Percentiles rank a stretch among this genome's conserved stretches.
These are phyloP conservation scores for Aurinia saxatilis DNA, from an alignment of 345 rosid species.

Conservation along the genomic window DNA sequence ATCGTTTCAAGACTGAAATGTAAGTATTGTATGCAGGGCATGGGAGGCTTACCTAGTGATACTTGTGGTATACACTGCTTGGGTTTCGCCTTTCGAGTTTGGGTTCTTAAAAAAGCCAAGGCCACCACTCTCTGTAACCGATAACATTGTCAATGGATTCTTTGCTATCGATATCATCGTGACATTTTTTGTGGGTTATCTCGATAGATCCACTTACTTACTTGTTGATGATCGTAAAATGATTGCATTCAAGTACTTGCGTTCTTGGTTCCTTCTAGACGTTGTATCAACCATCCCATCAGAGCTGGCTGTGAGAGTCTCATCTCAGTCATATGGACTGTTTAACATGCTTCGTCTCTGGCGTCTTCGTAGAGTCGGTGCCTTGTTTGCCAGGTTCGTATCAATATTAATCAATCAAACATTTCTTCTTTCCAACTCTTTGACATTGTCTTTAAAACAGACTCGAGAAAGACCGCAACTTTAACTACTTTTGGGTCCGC, in stretches of 20 bases:
- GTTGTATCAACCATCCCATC: conserved; percentile 70
- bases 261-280: conserved; percentile 79
- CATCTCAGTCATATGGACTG: conserved; percentile 57
- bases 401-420: neutral
- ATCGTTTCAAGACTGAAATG: neutral
- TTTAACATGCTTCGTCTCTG: conserved; percentile 96
- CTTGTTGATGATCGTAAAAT: conserved; percentile 57
- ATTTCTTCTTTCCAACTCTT: neutral
- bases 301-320: conserved; percentile 56
- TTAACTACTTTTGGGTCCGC: conserved; percentile 93
- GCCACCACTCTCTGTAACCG: conserved; percentile 50
- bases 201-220: conserved; percentile 61
- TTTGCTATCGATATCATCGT: conserved; percentile 73
- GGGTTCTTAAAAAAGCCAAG: conserved; percentile 61
- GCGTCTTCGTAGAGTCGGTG: conserved; percentile 97
- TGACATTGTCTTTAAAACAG: conserved; percentile 33
- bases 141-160: conserved; percentile 82
- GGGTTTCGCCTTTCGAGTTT: conserved; percentile 93
- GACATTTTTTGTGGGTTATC: conserved; percentile 84
- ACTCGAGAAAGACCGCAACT: conserved; percentile 88
- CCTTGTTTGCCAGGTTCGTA: conserved; percentile 75
- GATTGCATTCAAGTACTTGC: conserved; percentile 73
- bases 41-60: conserved; percentile 75
- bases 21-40: conserved; percentile 38
- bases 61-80: conserved; percentile 78